Conservation (phyloP, 2,329 filamentous ascomycete species). For the Alternaria angustiovoidea region DNA sequence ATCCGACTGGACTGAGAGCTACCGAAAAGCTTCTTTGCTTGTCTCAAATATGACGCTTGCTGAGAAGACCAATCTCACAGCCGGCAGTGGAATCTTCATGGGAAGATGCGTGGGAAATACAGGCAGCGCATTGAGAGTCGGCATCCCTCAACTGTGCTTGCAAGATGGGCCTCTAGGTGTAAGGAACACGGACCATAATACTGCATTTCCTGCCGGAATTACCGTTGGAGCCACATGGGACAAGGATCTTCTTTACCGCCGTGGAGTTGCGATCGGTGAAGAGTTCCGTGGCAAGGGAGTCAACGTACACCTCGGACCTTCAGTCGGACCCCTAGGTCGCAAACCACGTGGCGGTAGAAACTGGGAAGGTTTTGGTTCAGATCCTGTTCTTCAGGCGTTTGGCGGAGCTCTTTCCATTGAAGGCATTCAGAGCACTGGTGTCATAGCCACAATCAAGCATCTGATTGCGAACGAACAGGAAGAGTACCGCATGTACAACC, state of each 20-base stretch:
- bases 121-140: slow-evolving; percentile 73
- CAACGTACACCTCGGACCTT: slow-evolving; percentile 74
- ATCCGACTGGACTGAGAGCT: slow-evolving; percentile 72
- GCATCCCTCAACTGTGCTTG: slow-evolving; percentile 69
- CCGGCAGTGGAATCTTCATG: slow-evolving; percentile 76
- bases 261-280: slow-evolving; percentile 72
- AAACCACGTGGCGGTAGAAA: slow-evolving; percentile 70
- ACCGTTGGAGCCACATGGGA: slow-evolving; percentile 78
- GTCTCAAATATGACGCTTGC: slow-evolving; percentile 80
- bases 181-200: slow-evolving; percentile 75
- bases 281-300: slow-evolving; percentile 78
- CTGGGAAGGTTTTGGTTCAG: slow-evolving; percentile 77
- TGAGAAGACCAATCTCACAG: slow-evolving; percentile 81
- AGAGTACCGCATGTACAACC: slow-evolving; percentile 56
- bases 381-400: slow-evolving; percentile 75
- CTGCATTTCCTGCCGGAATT: slow-evolving; percentile 81
- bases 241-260: slow-evolving; percentile 73
- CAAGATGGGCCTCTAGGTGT: slow-evolving; percentile 77
- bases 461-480: slow-evolving; percentile 78
- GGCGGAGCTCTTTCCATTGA: slow-evolving; percentile 79
- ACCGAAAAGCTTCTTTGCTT: slow-evolving; percentile 71
- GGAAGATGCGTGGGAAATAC: slow-evolving; percentile 77
- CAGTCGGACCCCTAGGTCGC: slow-evolving; percentile 74
- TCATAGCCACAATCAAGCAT: slow-evolving; percentile 77
- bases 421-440: slow-evolving; percentile 75